Base-by-base conservation (phyloP, 148 eudicot species). In the Spergularia bocconei region DNA sequence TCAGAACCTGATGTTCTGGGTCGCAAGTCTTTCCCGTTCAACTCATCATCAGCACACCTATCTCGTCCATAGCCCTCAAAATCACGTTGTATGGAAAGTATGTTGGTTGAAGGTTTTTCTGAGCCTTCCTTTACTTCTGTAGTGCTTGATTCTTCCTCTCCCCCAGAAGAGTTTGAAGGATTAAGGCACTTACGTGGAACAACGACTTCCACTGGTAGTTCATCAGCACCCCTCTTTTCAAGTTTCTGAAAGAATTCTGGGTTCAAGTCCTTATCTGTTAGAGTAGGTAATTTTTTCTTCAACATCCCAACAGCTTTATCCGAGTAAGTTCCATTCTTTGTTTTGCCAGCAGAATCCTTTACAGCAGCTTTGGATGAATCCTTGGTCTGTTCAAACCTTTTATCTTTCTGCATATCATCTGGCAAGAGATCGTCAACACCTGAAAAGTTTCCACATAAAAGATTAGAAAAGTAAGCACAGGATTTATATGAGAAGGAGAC, bases 161-260 rank as follows among this genome's bases (percentile, higher is more conserved):
- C 90, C 63, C 82, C 89, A 55, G 67, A 84, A 65, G 82, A 65
- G 70, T 82, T 86, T 60, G 85, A 82, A 63, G 83, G 64, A 80
- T 85, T 88, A 20, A 78, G 84, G 70, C 84, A 84, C 74, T 93
- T 81, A 59, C 97, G 93, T 69, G 97, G 88, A 57, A 96, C 91
- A 78, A 96, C 82, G 38, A 96, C 98, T 85, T 96, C 99, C 33
- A 96, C 91, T 67, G 95, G 86, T 78, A 90, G 68, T 78, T 88
- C 97, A 82, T 68, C 91, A 38, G 92, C 57, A 55, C 82, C 86
- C 76, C 94, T 88, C 74, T 78, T 88, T 74, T 91, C 97, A 73
- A 94, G 93, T 82, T 89, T 95, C 59, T 92, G 96, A 80, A 94
- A 94, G 79, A 94, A 94, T 76, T 95, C 99, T 12, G 98, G 93